Percentiles rank a stretch among this genome's conserved stretches.
These are phyloP conservation scores for Endocalyx cinctus DNA, from an alignment of 2,329 filamentous ascomycete genomes.

Conservation along the genomic window DNA sequence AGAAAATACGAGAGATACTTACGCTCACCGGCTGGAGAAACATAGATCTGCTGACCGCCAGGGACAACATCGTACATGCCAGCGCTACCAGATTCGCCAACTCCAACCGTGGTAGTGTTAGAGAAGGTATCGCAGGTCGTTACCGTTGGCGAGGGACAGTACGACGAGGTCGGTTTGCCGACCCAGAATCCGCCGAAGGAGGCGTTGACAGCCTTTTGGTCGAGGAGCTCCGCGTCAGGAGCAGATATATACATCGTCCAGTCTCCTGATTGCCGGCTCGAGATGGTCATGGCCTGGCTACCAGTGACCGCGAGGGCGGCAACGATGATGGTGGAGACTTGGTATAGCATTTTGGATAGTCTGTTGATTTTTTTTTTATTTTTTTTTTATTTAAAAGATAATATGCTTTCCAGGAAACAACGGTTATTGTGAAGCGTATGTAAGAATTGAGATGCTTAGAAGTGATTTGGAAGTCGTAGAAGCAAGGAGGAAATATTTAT, in stretches of 20 bases:
- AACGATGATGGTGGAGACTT: no score
- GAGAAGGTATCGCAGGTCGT: neutral
- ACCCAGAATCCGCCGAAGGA: neutral
- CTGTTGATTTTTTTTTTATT: no score
- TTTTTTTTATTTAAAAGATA: no score
- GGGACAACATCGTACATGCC: neutral
- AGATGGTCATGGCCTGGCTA: neutral
- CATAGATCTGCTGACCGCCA: neutral
- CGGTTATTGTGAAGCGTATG: no score
- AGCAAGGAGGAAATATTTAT: no score
- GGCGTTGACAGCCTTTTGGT: neutral
- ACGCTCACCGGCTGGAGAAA: neutral
- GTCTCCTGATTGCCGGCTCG: neutral
- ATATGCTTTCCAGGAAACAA: no score
- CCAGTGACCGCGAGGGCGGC: no score
- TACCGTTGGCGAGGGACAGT: neutral
- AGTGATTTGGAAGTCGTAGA: no score
- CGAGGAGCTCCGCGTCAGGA: neutral
- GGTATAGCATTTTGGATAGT: no score
- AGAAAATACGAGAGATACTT: no score
- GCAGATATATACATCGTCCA: neutral
- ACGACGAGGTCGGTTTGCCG: neutral
- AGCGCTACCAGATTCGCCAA: neutral
- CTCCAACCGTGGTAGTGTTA: neutral
- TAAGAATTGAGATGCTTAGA: no score